These are phyloP conservation scores for Lachancea mirantina DNA, from an alignment of 805 yeast species.

Conservation along the genomic window DNA sequence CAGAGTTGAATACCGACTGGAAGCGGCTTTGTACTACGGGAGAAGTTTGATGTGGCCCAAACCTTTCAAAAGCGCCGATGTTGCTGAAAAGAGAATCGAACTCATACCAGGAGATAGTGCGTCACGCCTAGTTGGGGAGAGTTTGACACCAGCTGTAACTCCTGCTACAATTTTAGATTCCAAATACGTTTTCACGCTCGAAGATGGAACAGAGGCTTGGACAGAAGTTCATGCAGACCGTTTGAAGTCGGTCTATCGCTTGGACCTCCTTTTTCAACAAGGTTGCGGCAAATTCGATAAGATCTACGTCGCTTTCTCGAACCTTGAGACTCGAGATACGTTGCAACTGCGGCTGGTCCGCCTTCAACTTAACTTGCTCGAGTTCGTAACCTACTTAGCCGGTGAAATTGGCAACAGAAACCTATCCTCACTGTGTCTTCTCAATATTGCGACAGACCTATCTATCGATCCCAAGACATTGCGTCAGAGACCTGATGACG, in stretches of 20 bases:
- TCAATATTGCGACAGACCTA: slow-evolving; percentile 9
- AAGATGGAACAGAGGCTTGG: slow-evolving; percentile 14
- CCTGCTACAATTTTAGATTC: slow-evolving; percentile 1
- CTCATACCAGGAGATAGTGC: slow-evolving; percentile 18
- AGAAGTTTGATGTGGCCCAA: slow-evolving; percentile 23
- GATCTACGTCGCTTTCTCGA: slow-evolving; percentile 13
- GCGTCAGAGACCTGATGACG: too few species aligned
- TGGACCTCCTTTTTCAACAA: slow-evolving; percentile 20
- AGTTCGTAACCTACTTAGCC: slow-evolving; percentile 24
- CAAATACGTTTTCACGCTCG: slow-evolving; percentile 4
- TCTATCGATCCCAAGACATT: slow-evolving; percentile 1
- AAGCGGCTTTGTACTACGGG: slow-evolving; percentile 24
- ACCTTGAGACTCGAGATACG: slow-evolving; percentile 3
- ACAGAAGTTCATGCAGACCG: slow-evolving; percentile 21
- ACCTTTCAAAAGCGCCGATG: slow-evolving; percentile 21
- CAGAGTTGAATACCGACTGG: slow-evolving; percentile 23
- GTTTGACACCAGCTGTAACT: neutral
- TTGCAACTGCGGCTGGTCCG: slow-evolving; percentile 4
- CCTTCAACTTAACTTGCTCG: slow-evolving; percentile 24
- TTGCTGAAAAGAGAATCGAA: slow-evolving; percentile 18
- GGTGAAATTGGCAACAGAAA: slow-evolving; percentile 28
- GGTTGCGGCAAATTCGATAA: slow-evolving; percentile 23
- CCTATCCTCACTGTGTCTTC: slow-evolving; percentile 22
- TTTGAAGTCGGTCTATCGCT: slow-evolving; percentile 19
- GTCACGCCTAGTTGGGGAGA: slow-evolving; percentile 2